phyloP scores from a whole-genome alignment of 2,329 filamentous ascomycete species.

The Penicillium sp. region DNA sequence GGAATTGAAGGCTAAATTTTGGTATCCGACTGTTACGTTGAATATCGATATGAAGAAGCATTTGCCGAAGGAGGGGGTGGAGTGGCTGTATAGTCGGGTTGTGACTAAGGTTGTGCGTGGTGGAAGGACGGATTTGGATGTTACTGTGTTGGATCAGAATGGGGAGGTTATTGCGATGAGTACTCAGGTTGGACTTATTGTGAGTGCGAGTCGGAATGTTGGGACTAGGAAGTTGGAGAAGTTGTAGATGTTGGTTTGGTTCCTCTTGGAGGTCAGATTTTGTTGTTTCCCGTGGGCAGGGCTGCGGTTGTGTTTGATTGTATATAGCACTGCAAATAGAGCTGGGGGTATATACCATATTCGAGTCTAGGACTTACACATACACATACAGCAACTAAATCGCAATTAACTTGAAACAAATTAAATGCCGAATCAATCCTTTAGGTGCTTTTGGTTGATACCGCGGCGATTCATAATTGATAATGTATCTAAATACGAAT shows the following conservation, averaged over 20 bases:
- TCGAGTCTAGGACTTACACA: background rate
- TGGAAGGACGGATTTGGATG: slow-evolving; percentile 76
- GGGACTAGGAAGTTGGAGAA: slow-evolving; percentile 49
- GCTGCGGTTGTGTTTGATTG: no score
- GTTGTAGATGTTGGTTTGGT: slow-evolving; percentile 23
- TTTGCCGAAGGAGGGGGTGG: slow-evolving; percentile 69
- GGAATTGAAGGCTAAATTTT: slow-evolving; percentile 56
- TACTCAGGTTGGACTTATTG: slow-evolving; percentile 69
- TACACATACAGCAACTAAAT: background rate
- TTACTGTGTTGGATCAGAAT: slow-evolving; percentile 67
- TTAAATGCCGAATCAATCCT: no score
- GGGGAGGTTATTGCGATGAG: slow-evolving; percentile 72
- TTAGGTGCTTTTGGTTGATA: no score
- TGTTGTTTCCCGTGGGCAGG: background rate
- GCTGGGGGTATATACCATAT: background rate
- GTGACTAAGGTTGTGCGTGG: slow-evolving; percentile 71
- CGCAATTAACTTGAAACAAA: no score
- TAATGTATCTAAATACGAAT: no score
- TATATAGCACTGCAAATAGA: background rate
- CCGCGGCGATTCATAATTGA: no score
- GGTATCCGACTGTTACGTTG: slow-evolving; percentile 78
- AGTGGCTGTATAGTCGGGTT: slow-evolving; percentile 73
- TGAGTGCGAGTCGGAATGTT: slow-evolving; percentile 69
- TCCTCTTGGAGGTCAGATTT: background rate
- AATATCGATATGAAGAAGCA: slow-evolving; percentile 79